Evolutionary conservation across 1,284 basidiomycete genomes (phyloP), one percentile per base, ranked within the genome.

Genomic region (Pholiota adiposa): DNA sequence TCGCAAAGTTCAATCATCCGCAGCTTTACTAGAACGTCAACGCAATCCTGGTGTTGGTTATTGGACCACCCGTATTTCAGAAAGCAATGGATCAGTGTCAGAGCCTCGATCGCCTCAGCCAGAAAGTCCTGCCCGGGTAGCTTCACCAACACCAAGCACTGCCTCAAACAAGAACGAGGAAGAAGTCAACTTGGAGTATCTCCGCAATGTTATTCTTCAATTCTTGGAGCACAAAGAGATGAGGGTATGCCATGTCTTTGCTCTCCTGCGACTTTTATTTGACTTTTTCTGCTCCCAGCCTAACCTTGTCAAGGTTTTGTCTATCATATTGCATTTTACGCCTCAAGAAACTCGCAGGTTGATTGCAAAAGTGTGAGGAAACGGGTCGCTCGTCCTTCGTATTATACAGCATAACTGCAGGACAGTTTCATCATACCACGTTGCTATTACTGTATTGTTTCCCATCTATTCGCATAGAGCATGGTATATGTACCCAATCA

Each of bases 41-140:
- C 86, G 96, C 31, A 93, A 92, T 69, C 93, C 95, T 0, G 95
- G 95, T n/a, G 90, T 94, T 11, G 94, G 95, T 4, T 97, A 96
- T 73, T 97, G 94, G 93, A 84, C 86, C 5, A 76, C 81, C 12
- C 79, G 80, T 51, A 65, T 75, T 23, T 79, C 79, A 16, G 76
- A 73, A 31, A 68, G 70, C 19, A 71, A 81, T 25, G 65, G 61
- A 23, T 57, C 63, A 19, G 53, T 65, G 11, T 56, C 64, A 11
- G 68, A 67, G 33, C 73, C 77, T 23, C 80, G 80, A 21, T 78
- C 78, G 16, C 81, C 81, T 19, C 69, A 69, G 21, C 69, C 80
- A 16, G 79, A 82, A n/a, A 64, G 75, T 0, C 73, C 78, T 61
- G 74, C 79, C 19, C 74, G 75, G 27, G 70, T 73, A 27, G 69